Base-by-base conservation (phyloP, 371 early-diverging fungal species). In the Choanephora cucurbitarum region DNA sequence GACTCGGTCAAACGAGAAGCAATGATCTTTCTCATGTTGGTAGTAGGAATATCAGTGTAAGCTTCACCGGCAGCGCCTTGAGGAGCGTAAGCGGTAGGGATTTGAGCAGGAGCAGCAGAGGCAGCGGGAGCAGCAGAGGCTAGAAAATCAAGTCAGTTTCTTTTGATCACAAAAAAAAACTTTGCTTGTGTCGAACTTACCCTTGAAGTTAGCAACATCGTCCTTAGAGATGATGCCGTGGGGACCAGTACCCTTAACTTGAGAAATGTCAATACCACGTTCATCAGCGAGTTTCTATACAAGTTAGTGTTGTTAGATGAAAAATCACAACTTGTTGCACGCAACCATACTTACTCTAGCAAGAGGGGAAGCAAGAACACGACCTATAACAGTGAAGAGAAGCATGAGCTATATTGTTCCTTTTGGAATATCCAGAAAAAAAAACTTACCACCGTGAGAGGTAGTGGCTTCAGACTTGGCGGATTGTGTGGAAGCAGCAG, bases 21-120 rank as follows among this genome's bases (percentile, higher is more conserved):
- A 71, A 94, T 94, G 50, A 91, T 80, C 80, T 91, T 93, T 75
- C 99, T 90, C 88, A 99, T 93, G 81, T 91, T 94, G 70, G 90
- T 82, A 50, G 91, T 59, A 47, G 94, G 94, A 52, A 91, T 89
- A 69, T 96, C 94, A 42, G 71, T 82, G 77, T 79, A 94, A 44
- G 81, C 81, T 54, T 82, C 78, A 18, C 81, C 77, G 60, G 82
- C 58, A 14, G 83, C 80, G 10, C 79, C 59, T 34, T 84, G 67
- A 32, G 82, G 73, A 56, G 81, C 67, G 54, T 82, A 72, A 7
- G 83, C 82, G 34, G 75, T 60, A 42, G 75, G 69, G 17, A 69
- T 66, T 53, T 70, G 51, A 52, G 78, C 60, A 46, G 75, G 60
- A 33, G 72, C 55, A 17, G 83, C 46, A 21, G 79, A 50, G 14